A percentile compares a stretch with the other conserved stretches of the same genome.
phyloP scores from a whole-genome alignment of 2,329 filamentous ascomycete species.

The Rutstroemia sp. region DNA sequence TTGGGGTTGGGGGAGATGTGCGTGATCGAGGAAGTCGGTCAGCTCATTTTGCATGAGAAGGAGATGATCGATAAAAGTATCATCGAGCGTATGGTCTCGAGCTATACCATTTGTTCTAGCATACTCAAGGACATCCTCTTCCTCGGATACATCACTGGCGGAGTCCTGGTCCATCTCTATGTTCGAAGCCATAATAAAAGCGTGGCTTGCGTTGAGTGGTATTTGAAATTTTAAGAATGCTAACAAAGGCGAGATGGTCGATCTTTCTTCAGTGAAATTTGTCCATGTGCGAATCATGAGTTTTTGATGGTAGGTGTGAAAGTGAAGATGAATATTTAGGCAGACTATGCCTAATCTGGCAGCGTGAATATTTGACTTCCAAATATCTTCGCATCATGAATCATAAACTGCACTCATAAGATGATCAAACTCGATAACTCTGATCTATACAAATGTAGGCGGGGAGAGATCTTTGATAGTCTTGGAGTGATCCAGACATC shows the following conservation, averaged over 20 bases:
- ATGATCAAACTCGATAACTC: too few species aligned
- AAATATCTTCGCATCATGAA: too few species aligned
- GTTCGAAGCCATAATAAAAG: too few species aligned
- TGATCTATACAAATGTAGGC: too few species aligned
- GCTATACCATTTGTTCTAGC: conserved; percentile 25
- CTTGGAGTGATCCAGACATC: too few species aligned
- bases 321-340: not conserved
- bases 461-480: too few species aligned
- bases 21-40: not conserved
- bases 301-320: not conserved
- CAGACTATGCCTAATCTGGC: not conserved
- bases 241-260: not conserved
- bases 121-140: conserved; percentile 24
- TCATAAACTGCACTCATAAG: too few species aligned
- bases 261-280: not conserved
- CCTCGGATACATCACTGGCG: not conserved
- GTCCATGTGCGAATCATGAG: not conserved
- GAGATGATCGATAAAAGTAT: conserved; percentile 14
- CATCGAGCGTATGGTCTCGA: conserved; percentile 17
- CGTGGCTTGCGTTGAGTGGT: not conserved
- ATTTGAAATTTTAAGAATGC: not conserved
- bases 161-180: not conserved
- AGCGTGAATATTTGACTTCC: not conserved
- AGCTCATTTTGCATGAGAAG: conserved; percentile 9
- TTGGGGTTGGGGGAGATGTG: conserved; percentile 18